phyloP scores from a whole-genome alignment of 345 rosid species.

The Eucalyptus guilfoylei region DNA sequence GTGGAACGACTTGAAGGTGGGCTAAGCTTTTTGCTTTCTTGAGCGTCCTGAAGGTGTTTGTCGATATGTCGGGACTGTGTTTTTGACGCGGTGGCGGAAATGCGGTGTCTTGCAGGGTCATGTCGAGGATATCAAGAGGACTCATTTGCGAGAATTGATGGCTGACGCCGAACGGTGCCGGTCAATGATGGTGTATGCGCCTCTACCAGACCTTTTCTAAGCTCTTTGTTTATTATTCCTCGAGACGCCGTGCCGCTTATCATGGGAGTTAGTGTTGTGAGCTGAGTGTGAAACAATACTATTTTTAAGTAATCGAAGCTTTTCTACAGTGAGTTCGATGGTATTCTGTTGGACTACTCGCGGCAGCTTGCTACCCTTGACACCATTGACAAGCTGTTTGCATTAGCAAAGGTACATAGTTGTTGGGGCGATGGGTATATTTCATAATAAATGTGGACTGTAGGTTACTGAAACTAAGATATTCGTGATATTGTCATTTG shows the following conservation, averaged over 20 bases:
- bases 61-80: neutral
- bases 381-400: conserved; percentile 55
- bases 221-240: neutral
- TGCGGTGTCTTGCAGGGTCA: conserved; percentile 24
- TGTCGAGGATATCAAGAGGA: conserved; percentile 59
- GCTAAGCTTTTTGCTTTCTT: neutral
- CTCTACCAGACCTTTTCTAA: neutral
- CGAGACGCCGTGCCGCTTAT: neutral
- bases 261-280: neutral
- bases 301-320: neutral
- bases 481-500: neutral
- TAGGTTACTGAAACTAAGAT: neutral
- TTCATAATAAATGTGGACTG: neutral
- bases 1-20: conserved; percentile 88
- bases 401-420: conserved; percentile 62
- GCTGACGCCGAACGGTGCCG: conserved; percentile 52
- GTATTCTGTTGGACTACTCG: conserved; percentile 64
- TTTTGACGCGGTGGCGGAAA: neutral
- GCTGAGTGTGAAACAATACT: neutral
- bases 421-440: neutral
- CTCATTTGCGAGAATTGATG: conserved; percentile 81
- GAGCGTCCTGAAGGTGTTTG: neutral
- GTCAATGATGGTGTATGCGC: conserved; percentile 62
- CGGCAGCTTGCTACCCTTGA: conserved; percentile 61
- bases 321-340: conserved; percentile 59